Evolutionary conservation across 345 rosid species (phyloP).

Genomic region (Fremontodendron californicum): DNA sequence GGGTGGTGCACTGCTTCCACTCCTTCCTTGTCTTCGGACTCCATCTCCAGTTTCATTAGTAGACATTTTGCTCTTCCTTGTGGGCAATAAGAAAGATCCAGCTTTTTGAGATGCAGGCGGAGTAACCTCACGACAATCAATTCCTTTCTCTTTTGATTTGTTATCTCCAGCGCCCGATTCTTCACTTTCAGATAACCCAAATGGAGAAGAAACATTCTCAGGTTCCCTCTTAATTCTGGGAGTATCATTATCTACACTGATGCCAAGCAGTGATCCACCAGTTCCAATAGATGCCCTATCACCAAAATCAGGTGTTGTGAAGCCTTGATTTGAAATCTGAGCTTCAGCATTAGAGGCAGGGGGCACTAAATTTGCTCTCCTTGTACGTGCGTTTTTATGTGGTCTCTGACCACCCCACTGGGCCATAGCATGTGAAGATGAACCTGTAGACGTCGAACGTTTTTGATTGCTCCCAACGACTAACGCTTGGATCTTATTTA

Average conservation of each 20-base stretch:
- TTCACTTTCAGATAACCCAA: conserved; percentile 76
- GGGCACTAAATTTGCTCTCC: conserved; percentile 69
- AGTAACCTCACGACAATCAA: conserved; percentile 45
- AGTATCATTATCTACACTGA: conserved; percentile 36
- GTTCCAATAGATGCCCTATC: conserved; percentile 52
- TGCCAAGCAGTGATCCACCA: conserved; percentile 41
- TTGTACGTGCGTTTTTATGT: conserved; percentile 72
- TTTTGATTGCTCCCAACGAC: conserved; percentile 43
- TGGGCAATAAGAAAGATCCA: conserved; percentile 44
- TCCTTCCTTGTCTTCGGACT: conserved; percentile 73
- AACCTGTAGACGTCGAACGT: conserved; percentile 42
- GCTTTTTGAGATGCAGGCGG: conserved; percentile 43
- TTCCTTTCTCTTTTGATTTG: conserved; percentile 55
- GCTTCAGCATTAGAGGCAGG: conserved; percentile 58
- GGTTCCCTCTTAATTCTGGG: conserved; percentile 58
- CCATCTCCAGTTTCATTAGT: conserved; percentile 65
- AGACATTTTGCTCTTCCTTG: conserved; percentile 52
- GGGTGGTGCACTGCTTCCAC: conserved; percentile 50
- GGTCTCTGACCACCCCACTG: conserved; percentile 95
- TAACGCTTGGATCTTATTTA: conserved; percentile 34
- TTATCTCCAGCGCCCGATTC: conserved; percentile 81
- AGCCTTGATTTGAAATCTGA: conserved; percentile 54
- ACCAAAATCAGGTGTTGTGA: conserved; percentile 53
- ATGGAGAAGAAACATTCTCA: conserved; percentile 59
- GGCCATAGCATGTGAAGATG: conserved; percentile 75